Conservation (phyloP, 2,329 filamentous ascomycete species). For the Fusarium nanum region DNA sequence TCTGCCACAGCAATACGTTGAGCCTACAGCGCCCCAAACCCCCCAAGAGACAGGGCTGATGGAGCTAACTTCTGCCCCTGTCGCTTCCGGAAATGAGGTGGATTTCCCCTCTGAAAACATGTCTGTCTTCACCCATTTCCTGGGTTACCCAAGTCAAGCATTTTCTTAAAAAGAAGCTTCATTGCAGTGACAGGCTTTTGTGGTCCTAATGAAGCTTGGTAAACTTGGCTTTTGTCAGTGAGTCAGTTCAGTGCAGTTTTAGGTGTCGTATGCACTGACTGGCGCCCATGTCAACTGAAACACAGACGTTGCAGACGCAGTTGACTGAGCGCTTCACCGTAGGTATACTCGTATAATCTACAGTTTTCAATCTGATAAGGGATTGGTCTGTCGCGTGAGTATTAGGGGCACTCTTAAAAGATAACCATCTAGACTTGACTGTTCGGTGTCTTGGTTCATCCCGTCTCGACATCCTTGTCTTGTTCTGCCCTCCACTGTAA, state of each 20-base stretch:
- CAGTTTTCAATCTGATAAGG: background rate
- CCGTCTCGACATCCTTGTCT: background rate
- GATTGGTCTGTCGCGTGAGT: too few relatives aligned
- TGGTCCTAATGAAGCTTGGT: background rate
- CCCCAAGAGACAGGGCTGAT: slow-evolving; percentile 13
- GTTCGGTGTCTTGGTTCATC: background rate
- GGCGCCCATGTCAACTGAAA: background rate
- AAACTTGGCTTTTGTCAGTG: background rate
- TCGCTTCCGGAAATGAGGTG: slow-evolving; percentile 29
- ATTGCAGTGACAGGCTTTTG: slow-evolving; percentile 11
- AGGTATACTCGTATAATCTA: background rate
- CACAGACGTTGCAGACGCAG: background rate
- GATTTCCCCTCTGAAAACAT: background rate
- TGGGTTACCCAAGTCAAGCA: background rate
- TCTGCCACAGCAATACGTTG: background rate
- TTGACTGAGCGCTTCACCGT: background rate
- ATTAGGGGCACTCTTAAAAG: background rate
- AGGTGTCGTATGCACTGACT: background rate
- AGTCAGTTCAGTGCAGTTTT: background rate
- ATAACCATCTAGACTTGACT: background rate
- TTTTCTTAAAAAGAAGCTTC: slow-evolving; percentile 31
- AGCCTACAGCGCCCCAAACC: background rate
- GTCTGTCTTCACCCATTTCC: background rate
- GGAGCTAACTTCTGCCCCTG: background rate
- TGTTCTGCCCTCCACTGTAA: background rate